A percentile compares a stretch with the other conserved stretches of the same genome.
phyloP scores from a whole-genome alignment of 768 basidiomycete genomes.

The Leccinum obscurum region DNA sequence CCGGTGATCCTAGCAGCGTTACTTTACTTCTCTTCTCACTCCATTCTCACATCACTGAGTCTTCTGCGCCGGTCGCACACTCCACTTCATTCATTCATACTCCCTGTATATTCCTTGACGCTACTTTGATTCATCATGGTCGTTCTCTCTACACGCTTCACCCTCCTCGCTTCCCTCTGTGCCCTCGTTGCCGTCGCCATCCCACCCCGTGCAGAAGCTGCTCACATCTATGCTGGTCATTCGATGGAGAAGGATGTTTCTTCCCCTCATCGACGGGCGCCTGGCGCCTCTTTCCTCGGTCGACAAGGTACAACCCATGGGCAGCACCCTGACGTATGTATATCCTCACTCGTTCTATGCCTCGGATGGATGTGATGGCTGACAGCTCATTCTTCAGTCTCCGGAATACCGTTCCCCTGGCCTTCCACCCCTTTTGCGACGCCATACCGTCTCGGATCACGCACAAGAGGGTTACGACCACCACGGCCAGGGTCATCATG shows the following conservation, averaged over 20 bases:
- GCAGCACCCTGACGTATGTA: slow-evolving; percentile 8
- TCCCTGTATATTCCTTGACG: slow-evolving; percentile 12
- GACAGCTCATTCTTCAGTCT: not conserved
- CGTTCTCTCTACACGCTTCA: slow-evolving; percentile 46
- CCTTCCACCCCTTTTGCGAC: slow-evolving; percentile 22
- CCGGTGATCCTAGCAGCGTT: slow-evolving; percentile 48
- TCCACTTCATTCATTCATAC: slow-evolving; percentile 15
- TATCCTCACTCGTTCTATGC: not conserved
- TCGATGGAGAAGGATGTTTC: slow-evolving; percentile 6
- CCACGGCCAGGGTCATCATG: not conserved
- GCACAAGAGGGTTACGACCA: not conserved
- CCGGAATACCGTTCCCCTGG: not conserved
- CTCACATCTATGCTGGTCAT: slow-evolving; percentile 34
- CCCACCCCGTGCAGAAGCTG: slow-evolving; percentile 36
- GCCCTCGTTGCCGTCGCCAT: slow-evolving; percentile 41
- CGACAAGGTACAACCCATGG: not conserved
- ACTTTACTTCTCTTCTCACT: slow-evolving; percentile 19
- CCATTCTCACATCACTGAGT: slow-evolving; percentile 21
- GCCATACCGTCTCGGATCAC: slow-evolving; percentile 3
- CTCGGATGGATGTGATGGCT: not conserved
- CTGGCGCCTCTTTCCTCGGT: not conserved
- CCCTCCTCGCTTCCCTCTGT: slow-evolving; percentile 46
- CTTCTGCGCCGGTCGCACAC: slow-evolving; percentile 24
- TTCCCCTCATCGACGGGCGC: not conserved
- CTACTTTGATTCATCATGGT: slow-evolving; percentile 43